Percentiles rank a stretch among this genome's conserved stretches.
Evolutionary conservation across 2,329 filamentous ascomycete genomes (phyloP).

Genomic region (Graphilbum sp.): DNA sequence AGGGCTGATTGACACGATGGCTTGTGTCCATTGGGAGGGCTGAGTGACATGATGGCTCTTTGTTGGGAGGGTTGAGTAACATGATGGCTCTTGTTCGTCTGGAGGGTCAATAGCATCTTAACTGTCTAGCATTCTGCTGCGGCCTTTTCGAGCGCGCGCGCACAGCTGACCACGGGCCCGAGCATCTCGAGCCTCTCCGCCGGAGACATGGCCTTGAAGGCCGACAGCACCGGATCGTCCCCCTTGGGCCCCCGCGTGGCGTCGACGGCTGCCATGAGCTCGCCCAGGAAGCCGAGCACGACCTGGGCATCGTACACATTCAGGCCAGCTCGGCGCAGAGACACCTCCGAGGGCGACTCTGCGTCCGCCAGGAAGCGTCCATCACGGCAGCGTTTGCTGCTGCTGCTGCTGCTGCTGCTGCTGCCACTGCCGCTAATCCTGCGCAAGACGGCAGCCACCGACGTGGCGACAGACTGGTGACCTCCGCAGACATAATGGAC

Average conservation of each 20-base stretch:
- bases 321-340: neutral
- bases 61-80: too few species aligned
- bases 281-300: neutral
- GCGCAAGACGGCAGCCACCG: constrained; percentile 36
- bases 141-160: constrained; percentile 33
- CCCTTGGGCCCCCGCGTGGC: too few species aligned
- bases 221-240: too few species aligned
- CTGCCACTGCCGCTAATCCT: constrained; percentile 20
- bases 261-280: too few species aligned
- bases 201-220: constrained; percentile 38
- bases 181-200: constrained; percentile 34
- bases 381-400: constrained; percentile 4
- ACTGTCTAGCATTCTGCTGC: too few species aligned
- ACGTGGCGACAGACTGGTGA: constrained; percentile 31
- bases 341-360: constrained; percentile 20
- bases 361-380: constrained; percentile 27
- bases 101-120: too few species aligned
- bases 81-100: too few species aligned
- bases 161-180: constrained; percentile 34
- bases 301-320: neutral
- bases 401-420: neutral
- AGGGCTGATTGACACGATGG: too few species aligned
- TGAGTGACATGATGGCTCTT: constrained; percentile 10
- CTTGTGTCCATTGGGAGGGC: too few species aligned
- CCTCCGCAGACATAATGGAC: constrained; percentile 34